Evolutionary conservation across 1,284 basidiomycete species (phyloP).

Genomic region (Cutaneotrichosporon mucoides): DNA sequence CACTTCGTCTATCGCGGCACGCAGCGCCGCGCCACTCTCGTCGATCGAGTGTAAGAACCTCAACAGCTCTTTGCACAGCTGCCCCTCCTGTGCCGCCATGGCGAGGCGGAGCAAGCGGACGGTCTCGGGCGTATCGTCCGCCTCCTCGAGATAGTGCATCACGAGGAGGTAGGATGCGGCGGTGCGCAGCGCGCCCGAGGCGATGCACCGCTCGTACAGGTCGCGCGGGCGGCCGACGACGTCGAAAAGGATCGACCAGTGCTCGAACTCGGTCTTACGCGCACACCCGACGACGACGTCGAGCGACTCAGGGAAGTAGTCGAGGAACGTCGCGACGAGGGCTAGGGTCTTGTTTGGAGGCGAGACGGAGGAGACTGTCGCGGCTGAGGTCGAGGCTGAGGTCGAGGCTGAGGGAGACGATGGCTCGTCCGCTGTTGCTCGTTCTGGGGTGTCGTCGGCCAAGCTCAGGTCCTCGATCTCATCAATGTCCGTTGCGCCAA

Average conservation of each 20-base stretch:
- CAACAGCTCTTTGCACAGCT: constrained; percentile 68
- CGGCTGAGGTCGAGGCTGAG: neutral
- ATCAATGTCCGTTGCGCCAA: too few species aligned
- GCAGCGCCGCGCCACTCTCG: constrained; percentile 69
- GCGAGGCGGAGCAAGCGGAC: constrained; percentile 71
- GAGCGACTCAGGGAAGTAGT: constrained; percentile 83
- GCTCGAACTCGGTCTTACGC: constrained; percentile 89
- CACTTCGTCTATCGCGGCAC: constrained; percentile 44
- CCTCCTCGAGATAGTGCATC: constrained; percentile 84
- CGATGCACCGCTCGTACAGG: constrained; percentile 88
- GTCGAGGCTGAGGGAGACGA: neutral
- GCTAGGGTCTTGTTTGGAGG: constrained; percentile 54
- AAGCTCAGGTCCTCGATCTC: too few species aligned
- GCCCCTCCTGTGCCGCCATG: constrained; percentile 59
- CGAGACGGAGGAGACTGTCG: constrained; percentile 21
- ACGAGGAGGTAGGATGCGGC: constrained; percentile 92
- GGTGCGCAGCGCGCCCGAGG: constrained; percentile 70
- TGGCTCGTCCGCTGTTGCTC: too few species aligned
- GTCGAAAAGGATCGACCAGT: constrained; percentile 85
- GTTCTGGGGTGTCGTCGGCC: too few species aligned
- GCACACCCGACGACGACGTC: constrained; percentile 96
- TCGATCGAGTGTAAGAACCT: constrained; percentile 90
- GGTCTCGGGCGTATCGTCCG: constrained; percentile 76
- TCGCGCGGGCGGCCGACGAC: constrained; percentile 83
- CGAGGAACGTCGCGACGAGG: constrained; percentile 80